Percentiles rank a stretch among this genome's conserved stretches.
Conservation (phyloP, 1,139 yeast genomes). For the Taphrina wiesneri region DNA sequence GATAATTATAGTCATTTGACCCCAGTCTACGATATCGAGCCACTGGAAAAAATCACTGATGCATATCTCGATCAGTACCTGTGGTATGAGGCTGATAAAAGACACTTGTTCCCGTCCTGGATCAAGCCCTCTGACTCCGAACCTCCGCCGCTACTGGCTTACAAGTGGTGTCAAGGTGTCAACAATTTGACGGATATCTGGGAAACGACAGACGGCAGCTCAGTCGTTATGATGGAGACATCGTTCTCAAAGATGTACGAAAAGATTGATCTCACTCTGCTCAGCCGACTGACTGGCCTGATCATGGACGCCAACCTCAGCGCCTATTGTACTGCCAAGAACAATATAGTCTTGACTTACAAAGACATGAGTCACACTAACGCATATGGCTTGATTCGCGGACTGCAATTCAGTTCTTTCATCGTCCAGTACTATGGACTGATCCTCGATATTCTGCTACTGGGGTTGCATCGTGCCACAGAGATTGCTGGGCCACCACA, state of each 20-base stretch:
- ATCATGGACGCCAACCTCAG: constrained; percentile 90
- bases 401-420: constrained; percentile 87
- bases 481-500: constrained; percentile 77
- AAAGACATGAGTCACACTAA: constrained; percentile 96
- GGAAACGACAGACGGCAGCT: constrained; percentile 72
- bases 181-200: constrained; percentile 77
- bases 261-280: constrained; percentile 80
- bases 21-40: constrained; percentile 87
- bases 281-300: constrained; percentile 76
- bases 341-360: constrained; percentile 75
- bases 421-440: constrained; percentile 88
- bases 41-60: constrained; percentile 91
- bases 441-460: constrained; percentile 72
- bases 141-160: constrained; percentile 84
- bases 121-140: constrained; percentile 92
- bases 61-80: constrained; percentile 93
- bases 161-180: constrained; percentile 95
- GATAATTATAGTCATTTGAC: constrained; percentile 81
- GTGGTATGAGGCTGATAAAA: constrained; percentile 92
- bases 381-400: constrained; percentile 82
- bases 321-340: constrained; percentile 90
- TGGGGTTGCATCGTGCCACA: constrained; percentile 83
- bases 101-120: constrained; percentile 93
- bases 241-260: constrained; percentile 70
- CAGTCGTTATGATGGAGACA: constrained; percentile 82